phyloP scores from a whole-genome alignment of 257 asterid species.

The Lantana camara region DNA sequence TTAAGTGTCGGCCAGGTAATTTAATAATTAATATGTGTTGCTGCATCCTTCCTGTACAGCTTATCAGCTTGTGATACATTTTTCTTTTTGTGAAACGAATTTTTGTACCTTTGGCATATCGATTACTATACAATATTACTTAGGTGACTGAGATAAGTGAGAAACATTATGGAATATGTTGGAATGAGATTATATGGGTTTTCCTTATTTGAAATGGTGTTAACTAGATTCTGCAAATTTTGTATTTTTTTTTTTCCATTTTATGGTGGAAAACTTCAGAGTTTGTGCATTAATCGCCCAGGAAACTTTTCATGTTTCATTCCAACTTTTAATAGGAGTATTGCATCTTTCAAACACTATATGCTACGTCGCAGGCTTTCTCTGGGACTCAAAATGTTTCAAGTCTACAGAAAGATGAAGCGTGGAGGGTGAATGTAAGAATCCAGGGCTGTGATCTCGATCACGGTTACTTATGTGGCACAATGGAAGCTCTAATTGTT shows the following conservation, averaged over 20 bases:
- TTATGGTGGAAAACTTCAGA: too few relatives aligned
- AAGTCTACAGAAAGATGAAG: constrained; percentile 89
- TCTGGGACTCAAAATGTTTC: constrained; percentile 98
- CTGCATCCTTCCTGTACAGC: constrained; percentile 5
- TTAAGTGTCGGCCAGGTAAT: constrained; percentile 64
- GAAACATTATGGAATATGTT: too few relatives aligned
- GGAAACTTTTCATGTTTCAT: too few relatives aligned
- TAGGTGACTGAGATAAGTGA: background rate
- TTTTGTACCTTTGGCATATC: background rate
- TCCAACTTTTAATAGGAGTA: background rate
- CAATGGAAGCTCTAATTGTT: constrained; percentile 98
- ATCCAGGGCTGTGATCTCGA: constrained; percentile 91
- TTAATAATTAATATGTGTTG: background rate
- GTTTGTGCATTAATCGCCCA: too few relatives aligned
- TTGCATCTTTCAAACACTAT: background rate
- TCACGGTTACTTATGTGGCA: constrained; percentile 96
- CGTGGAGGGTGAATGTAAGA: constrained; percentile 95
- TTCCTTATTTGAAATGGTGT: too few relatives aligned
- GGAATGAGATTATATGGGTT: too few relatives aligned
- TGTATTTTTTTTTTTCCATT: too few relatives aligned
- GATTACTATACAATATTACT: background rate
- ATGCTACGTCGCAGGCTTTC: constrained; percentile 60
- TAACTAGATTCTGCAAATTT: too few relatives aligned
- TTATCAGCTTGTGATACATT: background rate
- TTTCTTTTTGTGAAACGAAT: background rate